Base-by-base conservation (phyloP, 305 asterid genomes). In the Ajuga reptans region DNA sequence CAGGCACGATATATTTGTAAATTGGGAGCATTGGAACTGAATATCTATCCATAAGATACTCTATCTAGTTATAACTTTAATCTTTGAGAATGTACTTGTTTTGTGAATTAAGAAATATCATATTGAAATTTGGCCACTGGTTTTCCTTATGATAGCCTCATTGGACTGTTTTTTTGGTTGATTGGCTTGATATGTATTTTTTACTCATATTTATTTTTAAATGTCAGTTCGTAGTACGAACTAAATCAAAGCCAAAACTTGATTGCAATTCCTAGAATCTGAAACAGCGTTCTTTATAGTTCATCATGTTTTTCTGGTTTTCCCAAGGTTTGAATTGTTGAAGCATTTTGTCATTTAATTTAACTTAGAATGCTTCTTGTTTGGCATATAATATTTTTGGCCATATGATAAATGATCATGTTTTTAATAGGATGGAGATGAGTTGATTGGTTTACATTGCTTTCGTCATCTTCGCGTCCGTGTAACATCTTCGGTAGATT, bases 401-500 rank as follows among this genome's bases (percentile, higher is more conserved):
- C 62, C 67, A 49, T 72, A 69, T 54, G 54, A 71, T 55, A 31
- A 69, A 56, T 36, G 66, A 60, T 37, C 70, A 45, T 45, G 21
- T 51, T 56, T 79, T 76, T 56, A 55, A 67, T 80, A 93, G 99
- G 96, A 81, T 43, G 96, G 96, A 66, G 97, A 91, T 76, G 97
- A 89, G 81, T 78, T 94, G 83, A 87, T 89, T 79, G 99, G 99
- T 73, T 73, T 94, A 73, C 97, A 91, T 85, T 94, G 99, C 84
- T 94, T 91, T 82, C 97, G 95, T 56, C 95, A 89, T 86, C 96
- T 94, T 69, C 89, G 96, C 72, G 96, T 86, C 76, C 90, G 85
- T 64, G 86, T 94, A 73, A 77, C 92, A 62, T 70, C 91, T 77
- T 87, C 96, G 52, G 80, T 89, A 29, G 96, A 94, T 72, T 87